Evolutionary conservation across 768 basidiomycete species (phyloP).

Genomic region (Coprinopsis marcescibilis): DNA sequence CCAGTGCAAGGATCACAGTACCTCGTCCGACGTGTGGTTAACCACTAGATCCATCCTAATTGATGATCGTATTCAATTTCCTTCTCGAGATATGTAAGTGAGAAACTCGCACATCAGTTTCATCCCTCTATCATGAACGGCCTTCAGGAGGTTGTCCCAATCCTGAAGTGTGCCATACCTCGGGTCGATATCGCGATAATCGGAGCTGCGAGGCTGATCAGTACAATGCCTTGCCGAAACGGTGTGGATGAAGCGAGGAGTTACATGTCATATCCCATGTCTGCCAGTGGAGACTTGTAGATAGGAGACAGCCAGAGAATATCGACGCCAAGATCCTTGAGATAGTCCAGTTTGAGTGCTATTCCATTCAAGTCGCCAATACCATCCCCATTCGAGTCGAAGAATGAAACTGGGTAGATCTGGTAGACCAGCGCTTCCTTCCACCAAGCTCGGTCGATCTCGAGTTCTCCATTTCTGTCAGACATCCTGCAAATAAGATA

Average conservation of each 20-base stretch:
- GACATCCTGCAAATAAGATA: too few species aligned
- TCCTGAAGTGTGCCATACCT: slow-evolving; percentile 60
- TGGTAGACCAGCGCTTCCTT: slow-evolving; percentile 57
- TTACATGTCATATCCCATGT: slow-evolving; percentile 74
- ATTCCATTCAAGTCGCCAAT: slow-evolving; percentile 69
- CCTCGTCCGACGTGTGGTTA: slow-evolving; percentile 69
- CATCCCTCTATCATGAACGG: slow-evolving; percentile 58
- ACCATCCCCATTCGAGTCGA: slow-evolving; percentile 68
- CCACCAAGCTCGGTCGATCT: slow-evolving; percentile 39
- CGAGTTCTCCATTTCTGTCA: too few species aligned
- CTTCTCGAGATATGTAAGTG: neutral
- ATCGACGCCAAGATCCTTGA: slow-evolving; percentile 62
- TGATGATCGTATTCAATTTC: neutral
- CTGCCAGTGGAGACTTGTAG: slow-evolving; percentile 59
- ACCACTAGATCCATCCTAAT: slow-evolving; percentile 71
- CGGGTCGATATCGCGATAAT: slow-evolving; percentile 60
- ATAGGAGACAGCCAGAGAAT: slow-evolving; percentile 70
- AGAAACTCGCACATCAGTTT: slow-evolving; percentile 45
- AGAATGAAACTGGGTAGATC: slow-evolving; percentile 68
- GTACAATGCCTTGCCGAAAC: neutral
- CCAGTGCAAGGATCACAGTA: slow-evolving; percentile 17
- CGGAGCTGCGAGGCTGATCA: slow-evolving; percentile 36
- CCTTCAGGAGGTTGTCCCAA: slow-evolving; percentile 50
- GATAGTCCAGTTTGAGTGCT: slow-evolving; percentile 56
- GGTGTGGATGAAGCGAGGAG: slow-evolving; percentile 12